Conservation (phyloP, 192 early-diverging fungal species). For the Coemansia sp. region DNA sequence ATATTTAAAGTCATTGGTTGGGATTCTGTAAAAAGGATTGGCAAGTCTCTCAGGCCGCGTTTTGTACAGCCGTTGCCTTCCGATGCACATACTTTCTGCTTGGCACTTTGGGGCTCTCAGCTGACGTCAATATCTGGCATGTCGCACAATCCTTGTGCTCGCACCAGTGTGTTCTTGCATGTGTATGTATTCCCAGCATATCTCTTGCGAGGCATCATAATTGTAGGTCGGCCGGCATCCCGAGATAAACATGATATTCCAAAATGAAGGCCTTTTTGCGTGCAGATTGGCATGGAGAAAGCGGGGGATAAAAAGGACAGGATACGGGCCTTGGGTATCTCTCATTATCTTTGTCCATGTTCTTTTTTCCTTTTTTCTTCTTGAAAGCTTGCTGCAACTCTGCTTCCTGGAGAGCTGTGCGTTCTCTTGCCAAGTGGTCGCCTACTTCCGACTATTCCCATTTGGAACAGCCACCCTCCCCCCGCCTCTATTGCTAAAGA, state of each 20-base stretch:
- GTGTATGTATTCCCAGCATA: conserved; percentile 2
- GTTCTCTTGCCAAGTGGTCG: not conserved
- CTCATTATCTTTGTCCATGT: not conserved
- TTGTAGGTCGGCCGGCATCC: not conserved
- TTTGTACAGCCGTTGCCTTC: not conserved
- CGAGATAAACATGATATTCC: not conserved
- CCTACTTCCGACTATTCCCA: not conserved
- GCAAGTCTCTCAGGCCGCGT: not conserved
- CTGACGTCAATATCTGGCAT: not conserved
- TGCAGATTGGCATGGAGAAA: not conserved
- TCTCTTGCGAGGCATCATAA: not conserved
- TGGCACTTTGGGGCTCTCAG: not conserved
- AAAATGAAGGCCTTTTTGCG: not conserved
- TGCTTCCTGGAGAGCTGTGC: not conserved
- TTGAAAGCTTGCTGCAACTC: not conserved
- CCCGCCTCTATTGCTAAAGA: not conserved
- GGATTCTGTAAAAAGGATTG: not conserved
- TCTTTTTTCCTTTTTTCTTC: not conserved
- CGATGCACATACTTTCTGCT: not conserved
- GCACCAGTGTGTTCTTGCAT: not conserved
- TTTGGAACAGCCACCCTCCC: not conserved
- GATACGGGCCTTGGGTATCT: not conserved
- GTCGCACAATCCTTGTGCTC: not conserved
- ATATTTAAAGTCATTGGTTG: not conserved
- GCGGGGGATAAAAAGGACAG: not conserved